phyloP scores from a whole-genome alignment of 2,329 filamentous ascomycete species.

The Beauveria rudraprayagi region DNA sequence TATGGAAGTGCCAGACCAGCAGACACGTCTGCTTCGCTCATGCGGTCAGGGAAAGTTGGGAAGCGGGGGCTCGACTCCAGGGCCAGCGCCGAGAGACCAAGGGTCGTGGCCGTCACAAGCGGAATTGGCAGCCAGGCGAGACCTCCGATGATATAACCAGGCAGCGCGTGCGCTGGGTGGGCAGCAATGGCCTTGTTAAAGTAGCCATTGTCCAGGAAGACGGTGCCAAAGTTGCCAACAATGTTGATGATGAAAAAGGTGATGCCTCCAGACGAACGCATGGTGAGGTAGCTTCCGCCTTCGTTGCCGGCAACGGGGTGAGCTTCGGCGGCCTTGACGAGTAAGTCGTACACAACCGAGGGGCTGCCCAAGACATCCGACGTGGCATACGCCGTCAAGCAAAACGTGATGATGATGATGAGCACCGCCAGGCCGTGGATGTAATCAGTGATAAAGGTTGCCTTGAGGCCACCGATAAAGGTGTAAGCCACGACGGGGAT shows the following conservation, averaged over 20 bases:
- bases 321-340: conserved; percentile 56
- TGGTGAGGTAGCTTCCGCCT: conserved; percentile 77
- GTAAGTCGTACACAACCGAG: conserved; percentile 65
- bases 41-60: conserved; percentile 64
- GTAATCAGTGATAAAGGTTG: conserved; percentile 79
- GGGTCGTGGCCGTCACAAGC: conserved; percentile 80
- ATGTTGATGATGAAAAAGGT: conserved; percentile 89
- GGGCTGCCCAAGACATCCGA: conserved; percentile 67
- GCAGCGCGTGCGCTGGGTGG: conserved; percentile 74
- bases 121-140: conserved; percentile 90
- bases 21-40: conserved; percentile 65
- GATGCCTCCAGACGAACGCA: conserved; percentile 62
- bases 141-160: conserved; percentile 81
- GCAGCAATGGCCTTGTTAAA: conserved; percentile 93
- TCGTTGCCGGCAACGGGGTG: conserved; percentile 77
- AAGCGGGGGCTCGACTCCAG: conserved; percentile 67
- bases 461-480: conserved; percentile 70
- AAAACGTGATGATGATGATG: conserved; percentile 78
- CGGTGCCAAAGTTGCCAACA: conserved; percentile 68
- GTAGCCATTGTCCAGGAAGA: conserved; percentile 82
- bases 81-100: conserved; percentile 74
- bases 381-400: conserved; percentile 73
- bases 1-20: conserved; percentile 81
- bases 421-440: conserved; percentile 80
- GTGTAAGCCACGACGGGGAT: conserved; percentile 78